A percentile compares a stretch with the other conserved stretches of the same genome.
Conservation (phyloP, 208 protist species). For the Leishmania major region DNA sequence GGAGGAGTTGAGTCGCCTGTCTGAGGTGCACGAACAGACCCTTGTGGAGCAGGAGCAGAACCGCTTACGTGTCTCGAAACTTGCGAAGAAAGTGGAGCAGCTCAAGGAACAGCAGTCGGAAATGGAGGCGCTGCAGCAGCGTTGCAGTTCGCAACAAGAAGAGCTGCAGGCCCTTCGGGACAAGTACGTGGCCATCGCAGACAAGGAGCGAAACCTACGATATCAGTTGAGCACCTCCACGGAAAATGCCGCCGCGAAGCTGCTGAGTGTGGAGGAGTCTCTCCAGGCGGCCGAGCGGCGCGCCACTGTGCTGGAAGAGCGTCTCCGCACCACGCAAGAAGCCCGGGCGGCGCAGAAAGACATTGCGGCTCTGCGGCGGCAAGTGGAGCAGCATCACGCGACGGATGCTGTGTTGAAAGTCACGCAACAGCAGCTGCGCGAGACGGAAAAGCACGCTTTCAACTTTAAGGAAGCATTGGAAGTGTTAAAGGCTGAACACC, state of each 20-base stretch:
- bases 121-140: slow-evolving; percentile 22
- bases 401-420: slow-evolving; percentile 18
- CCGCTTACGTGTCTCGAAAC: slow-evolving; percentile 14
- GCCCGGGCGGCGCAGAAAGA: slow-evolving; percentile 29
- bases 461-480: slow-evolving; percentile 27
- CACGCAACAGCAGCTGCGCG: slow-evolving; percentile 28
- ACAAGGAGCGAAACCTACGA: slow-evolving; percentile 31
- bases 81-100: slow-evolving; percentile 24
- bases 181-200: slow-evolving; percentile 19
- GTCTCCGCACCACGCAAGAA: slow-evolving; percentile 17
- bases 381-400: slow-evolving; percentile 11
- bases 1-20: slow-evolving; percentile 1
- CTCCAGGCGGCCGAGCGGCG: slow-evolving; percentile 13
- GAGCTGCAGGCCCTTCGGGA: slow-evolving; percentile 26
- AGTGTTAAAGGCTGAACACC: slow-evolving; percentile 15
- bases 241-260: slow-evolving; percentile 12
- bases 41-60: slow-evolving; percentile 20
- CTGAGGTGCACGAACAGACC: neutral
- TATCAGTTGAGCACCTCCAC: slow-evolving; percentile 19
- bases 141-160: slow-evolving; percentile 15
- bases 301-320: slow-evolving; percentile 25
- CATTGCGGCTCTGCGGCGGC: slow-evolving; percentile 6
- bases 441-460: slow-evolving; percentile 29
- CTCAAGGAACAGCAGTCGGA: slow-evolving; percentile 18
- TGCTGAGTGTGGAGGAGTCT: slow-evolving; percentile 11